Base-by-base conservation (phyloP, 2,329 filamentous ascomycete genomes). In the Aspergillus fumigatus region DNA sequence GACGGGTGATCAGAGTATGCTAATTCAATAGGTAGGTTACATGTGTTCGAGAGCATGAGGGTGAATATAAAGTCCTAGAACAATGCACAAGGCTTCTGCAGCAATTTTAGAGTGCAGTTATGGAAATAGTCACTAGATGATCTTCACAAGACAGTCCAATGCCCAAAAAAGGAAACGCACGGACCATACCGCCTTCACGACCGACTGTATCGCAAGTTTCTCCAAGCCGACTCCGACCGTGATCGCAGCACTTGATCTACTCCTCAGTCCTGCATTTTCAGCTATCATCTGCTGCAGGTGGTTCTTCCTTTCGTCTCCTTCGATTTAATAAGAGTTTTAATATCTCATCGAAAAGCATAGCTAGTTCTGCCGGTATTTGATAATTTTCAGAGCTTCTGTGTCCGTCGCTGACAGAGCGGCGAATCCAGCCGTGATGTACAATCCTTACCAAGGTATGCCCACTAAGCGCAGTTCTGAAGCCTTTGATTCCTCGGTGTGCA, bases 391-490 rank as follows among this genome's bases (percentile, higher is more conserved):
- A 45, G 9, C 38, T 40, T 21, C 21, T 43, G 9, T 10, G 19
- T 26, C 43, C 11, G 45, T 43, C 50, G 19, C 53, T 50, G 48
- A 50, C 45, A 49, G 49, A 61, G 57, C 59, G 61, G 53, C 57
- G 51, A 63, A 59, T 51, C 48, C 56, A 19, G 54, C 49, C 62
- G 65, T 56, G 40, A 78, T 78, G 75, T 78, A 77, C 59, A 77
- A 77, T 61, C 73, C 75, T 54, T 77, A 77, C 59, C 74, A 76
- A 69, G 60, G 75, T 75, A 66, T 65, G 70, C n/a, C 25, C 23
- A 8, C 27, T 29, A 26, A 17, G 47, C 35, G 27, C 10, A 48
- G n/a, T 43, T 14, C 26, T 43, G 19, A 35, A 1, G 3, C 19
- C 27, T 51, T 21, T 51, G 5, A 41, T 52, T 19, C 32, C 48